Base-by-base conservation (phyloP, 169 alveolate species). In the Eimeria praecox region DNA sequence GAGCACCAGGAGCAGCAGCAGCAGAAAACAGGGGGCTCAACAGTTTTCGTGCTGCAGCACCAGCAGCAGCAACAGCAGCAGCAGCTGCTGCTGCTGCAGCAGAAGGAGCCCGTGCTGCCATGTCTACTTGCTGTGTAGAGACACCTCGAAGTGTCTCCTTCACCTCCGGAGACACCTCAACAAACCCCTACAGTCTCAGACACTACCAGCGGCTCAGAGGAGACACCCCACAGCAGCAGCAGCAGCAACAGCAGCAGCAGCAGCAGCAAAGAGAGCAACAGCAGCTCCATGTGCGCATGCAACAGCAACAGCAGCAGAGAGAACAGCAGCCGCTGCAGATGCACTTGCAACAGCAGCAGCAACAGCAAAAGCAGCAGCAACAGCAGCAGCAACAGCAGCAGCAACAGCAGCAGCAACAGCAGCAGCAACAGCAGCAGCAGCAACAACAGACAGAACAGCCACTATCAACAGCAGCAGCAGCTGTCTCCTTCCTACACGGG, bases 281-380 rank as follows among this genome's bases (percentile, higher is more conserved):
- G 80, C 80, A 69, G 80, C 80, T n/a, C 46, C 80, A 69, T n/a
- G n/a, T n/a, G n/a, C n/a, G n/a, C n/a, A n/a, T n/a, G 80, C 30
- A 69, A 44, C 80, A 69, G 80, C 46, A 69, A 22, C 80, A 69
- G 80, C 22, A 69, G 80, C 80, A 69, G 80, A 12, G 20, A 0
- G 80, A 69, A 69, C 20, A 40, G 16, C 80, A n/a, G n/a, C n/a
- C n/a, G n/a, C n/a, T n/a, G n/a, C n/a, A n/a, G n/a, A n/a, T n/a
- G n/a, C 80, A 14, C 44, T 35, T 44, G 24, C 80, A 5, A 62
- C 87, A 40, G 87, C 87, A 10, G 59, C 87, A 40, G 87, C 87
- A 6, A 62, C 87, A 2, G 44, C 12, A 14, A 5, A 38, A 38
- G 20, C 40, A 2, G 44, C 12, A 14, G 5, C 82, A 38, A 3